Base-by-base conservation (phyloP, 345 rosid genomes). In the Microcos paniculata region DNA sequence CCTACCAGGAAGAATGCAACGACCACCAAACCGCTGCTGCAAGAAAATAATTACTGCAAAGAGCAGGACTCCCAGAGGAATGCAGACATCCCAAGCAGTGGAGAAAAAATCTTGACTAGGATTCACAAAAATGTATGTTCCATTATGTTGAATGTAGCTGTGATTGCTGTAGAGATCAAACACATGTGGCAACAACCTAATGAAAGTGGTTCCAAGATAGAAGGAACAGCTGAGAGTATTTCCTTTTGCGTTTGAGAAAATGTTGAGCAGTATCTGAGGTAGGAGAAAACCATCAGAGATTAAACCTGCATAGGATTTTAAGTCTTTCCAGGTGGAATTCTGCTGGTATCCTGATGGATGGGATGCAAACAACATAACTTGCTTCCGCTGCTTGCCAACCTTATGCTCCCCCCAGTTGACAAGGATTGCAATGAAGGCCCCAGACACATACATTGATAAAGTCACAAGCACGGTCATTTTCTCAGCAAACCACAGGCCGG, bases 21-120 rank as follows among this genome's bases (percentile, higher is more conserved):
- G 81, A n/a, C 87, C 90, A 16, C 88, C 88, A 72, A 77, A 81
- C 35, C 51, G 76, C 80, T 87, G 92, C 77, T 87, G 90, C 65
- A 82, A 68, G 84, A 71, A 83, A 45, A 88, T 8, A 13, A 83
- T 35, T 15, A 46, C 81, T n/a, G 86, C 92, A 35, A 86, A 85
- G 30, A 81, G 48, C 51, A 88, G 31, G 13, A 82, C 64, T 6
- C 73, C 81, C 0, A 77, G 18, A 15, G 82, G 84, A 58, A 85
- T 85, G 0, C 76, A 63, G 61, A 85, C 77, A 77, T 82, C 85
- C 85, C 90, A 82, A 21, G 83, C 76, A 58, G 81, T 81, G 30
- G 88, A 88, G 63, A 74, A 86, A 57, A 84, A 84, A 35, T 86
- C 87, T 18, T 52, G 77, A 14, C 45, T 65, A 2, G 80, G 84